Conservation (phyloP, 2,329 filamentous ascomycete genomes). For the Plenodomus tracheiphilus region DNA sequence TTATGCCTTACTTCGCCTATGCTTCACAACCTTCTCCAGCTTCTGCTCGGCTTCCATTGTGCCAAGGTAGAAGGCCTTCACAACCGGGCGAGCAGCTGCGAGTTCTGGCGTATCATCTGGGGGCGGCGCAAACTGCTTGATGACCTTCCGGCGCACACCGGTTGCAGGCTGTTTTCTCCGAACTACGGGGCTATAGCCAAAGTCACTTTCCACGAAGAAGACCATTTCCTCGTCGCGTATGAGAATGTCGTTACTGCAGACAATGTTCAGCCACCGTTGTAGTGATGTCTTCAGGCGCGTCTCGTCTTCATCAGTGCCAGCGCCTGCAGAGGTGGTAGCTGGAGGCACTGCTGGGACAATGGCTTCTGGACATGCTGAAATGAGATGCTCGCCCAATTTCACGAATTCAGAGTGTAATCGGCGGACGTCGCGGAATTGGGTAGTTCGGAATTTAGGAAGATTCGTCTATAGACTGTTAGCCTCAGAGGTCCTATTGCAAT, state of each 20-base stretch:
- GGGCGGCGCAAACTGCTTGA: slow-evolving; percentile 97
- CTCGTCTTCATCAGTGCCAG: slow-evolving; percentile 96
- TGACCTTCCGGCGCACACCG: slow-evolving; percentile 87
- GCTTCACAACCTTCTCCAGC: slow-evolving; percentile 90
- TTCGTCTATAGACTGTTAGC: slow-evolving; percentile 72
- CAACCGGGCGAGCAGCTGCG: slow-evolving; percentile 82
- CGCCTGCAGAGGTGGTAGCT: slow-evolving; percentile 90
- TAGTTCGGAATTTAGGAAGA: slow-evolving; percentile 95
- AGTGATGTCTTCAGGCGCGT: slow-evolving; percentile 82
- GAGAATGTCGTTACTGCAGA: slow-evolving; percentile 88
- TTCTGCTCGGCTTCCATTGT: slow-evolving; percentile 98
- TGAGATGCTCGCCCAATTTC: slow-evolving; percentile 93
- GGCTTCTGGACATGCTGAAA: slow-evolving; percentile 96
- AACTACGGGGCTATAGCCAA: slow-evolving; percentile 94
- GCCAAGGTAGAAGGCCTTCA: slow-evolving; percentile 94
- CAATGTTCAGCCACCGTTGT: slow-evolving; percentile 93
- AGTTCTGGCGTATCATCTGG: slow-evolving; percentile 97
- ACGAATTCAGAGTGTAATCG: slow-evolving; percentile 94
- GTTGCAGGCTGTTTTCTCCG: slow-evolving; percentile 97
- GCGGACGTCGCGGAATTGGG: slow-evolving; percentile 95
- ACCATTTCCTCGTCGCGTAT: slow-evolving; percentile 97
- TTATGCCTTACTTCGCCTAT: slow-evolving; percentile 72
- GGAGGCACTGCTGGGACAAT: slow-evolving; percentile 93
- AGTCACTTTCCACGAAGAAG: slow-evolving; percentile 98
- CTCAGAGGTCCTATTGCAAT: neutral